phyloP scores from a whole-genome alignment of 2,329 filamentous ascomycete species.

The Colletotrichum salicis region DNA sequence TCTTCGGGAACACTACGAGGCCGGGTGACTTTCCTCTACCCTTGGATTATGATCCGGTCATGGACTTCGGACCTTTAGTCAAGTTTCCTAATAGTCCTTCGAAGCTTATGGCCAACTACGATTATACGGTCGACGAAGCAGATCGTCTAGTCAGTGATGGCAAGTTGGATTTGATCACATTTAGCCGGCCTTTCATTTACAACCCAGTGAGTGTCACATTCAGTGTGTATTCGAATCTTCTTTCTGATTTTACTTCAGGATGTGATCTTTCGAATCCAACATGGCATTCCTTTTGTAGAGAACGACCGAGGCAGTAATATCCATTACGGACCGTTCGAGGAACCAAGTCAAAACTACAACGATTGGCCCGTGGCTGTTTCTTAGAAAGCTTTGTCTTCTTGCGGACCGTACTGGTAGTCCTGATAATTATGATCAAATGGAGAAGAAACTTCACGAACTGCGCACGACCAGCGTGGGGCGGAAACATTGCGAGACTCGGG shows the following conservation, averaged over 20 bases:
- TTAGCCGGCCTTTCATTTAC: conserved; percentile 23
- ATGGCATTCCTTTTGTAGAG: not conserved
- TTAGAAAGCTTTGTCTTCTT: not conserved
- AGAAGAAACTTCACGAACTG: not conserved
- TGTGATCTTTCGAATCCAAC: not conserved
- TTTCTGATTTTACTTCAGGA: not conserved
- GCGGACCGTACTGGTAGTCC: not conserved
- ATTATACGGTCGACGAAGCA: conserved; percentile 28
- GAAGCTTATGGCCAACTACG: conserved; percentile 9
- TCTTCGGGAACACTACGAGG: not conserved
- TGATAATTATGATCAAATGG: not conserved
- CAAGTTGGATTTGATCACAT: conserved; percentile 21
- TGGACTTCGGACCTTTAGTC: conserved; percentile 15
- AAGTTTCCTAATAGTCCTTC: conserved; percentile 8
- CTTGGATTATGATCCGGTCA: conserved; percentile 10
- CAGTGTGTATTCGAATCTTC: not conserved
- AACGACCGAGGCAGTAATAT: not conserved
- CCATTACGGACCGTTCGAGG: conserved; percentile 2
- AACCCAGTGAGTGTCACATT: conserved; percentile 18
- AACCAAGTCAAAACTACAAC: conserved; percentile 1
- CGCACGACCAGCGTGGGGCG: not conserved
- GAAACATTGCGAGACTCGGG: not conserved
- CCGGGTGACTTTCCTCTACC: not conserved
- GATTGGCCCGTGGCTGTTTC: not conserved
- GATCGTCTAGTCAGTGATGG: not conserved